Percentiles rank a stretch among this genome's conserved stretches.
Conservation (phyloP, 73 alveolate species). For the Uronychia setigera region DNA sequence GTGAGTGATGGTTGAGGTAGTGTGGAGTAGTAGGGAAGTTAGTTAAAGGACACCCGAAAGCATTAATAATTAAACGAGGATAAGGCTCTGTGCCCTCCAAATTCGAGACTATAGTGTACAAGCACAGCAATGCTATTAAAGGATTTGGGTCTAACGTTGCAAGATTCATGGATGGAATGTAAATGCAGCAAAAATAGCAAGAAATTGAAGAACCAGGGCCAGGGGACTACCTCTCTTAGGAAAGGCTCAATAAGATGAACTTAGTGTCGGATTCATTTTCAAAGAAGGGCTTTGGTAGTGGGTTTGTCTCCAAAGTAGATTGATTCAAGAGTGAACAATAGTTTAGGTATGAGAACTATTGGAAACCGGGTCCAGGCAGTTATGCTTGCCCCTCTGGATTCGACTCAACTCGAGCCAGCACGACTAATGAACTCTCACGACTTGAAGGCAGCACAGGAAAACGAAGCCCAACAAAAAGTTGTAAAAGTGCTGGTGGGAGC, state of each 20-base stretch:
- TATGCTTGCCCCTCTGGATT: constrained; percentile 16
- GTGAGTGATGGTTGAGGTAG: constrained; percentile 4
- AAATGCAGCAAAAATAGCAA: neutral
- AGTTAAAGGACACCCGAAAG: constrained; percentile 47
- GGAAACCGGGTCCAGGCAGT: constrained; percentile 63
- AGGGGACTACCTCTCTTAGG: constrained; percentile 38
- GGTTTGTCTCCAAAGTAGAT: constrained; percentile 55
- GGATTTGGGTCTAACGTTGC: constrained; percentile 60
- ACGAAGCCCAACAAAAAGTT: neutral
- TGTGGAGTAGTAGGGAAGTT: constrained; percentile 22
- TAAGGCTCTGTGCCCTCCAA: constrained; percentile 62
- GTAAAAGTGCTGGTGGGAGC: too few relatives aligned
- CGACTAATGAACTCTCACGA: neutral
- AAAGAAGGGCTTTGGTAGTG: constrained; percentile 66
- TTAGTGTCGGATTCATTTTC: constrained; percentile 45
- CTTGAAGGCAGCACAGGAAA: neutral
- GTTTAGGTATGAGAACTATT: constrained; percentile 24
- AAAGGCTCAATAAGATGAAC: constrained; percentile 10
- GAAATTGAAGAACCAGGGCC: constrained; percentile 63
- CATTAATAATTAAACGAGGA: constrained; percentile 18
- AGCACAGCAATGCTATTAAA: constrained; percentile 15
- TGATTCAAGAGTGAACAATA: constrained; percentile 29
- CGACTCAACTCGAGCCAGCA: neutral
- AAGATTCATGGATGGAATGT: constrained; percentile 23
- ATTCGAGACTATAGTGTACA: constrained; percentile 51